A percentile compares a stretch with the other conserved stretches of the same genome.
Evolutionary conservation across 2,329 filamentous ascomycete genomes (phyloP).

Genomic region (Dryadomyces quercivorus): DNA sequence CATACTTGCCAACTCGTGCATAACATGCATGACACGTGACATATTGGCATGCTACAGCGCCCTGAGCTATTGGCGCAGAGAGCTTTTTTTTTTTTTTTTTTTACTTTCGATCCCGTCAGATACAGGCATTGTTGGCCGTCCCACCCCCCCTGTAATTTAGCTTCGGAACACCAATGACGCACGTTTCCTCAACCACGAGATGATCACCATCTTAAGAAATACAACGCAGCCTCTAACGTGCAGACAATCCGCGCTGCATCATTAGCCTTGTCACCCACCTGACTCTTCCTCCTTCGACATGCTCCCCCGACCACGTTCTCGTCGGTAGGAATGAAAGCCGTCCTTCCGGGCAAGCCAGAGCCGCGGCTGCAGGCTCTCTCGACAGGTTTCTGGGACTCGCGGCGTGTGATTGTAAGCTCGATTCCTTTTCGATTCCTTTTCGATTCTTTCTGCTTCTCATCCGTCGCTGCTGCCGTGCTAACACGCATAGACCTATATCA

Average conservation of each 20-base stretch:
- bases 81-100: no score
- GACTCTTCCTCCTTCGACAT: constrained; percentile 6
- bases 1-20: no score
- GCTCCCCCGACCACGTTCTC: constrained; percentile 1
- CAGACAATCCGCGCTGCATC: background rate
- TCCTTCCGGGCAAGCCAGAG: constrained; percentile 36
- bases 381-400: constrained; percentile 30
- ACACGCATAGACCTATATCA: constrained; percentile 63
- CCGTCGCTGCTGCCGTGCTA: background rate
- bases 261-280: background rate
- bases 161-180: background rate
- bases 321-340: constrained; percentile 28
- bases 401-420: constrained; percentile 21
- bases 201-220: background rate
- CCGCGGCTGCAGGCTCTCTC: constrained; percentile 33
- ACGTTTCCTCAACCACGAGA: background rate
- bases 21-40: no score
- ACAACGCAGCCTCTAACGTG: background rate
- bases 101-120: no score
- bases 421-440: background rate
- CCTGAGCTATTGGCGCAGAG: no score
- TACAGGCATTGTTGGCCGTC: no score
- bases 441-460: background rate
- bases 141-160: background rate
- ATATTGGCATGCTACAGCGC: no score